These are phyloP conservation scores for Solanum corneliomulleri DNA, from an alignment of 257 asterid species.

Conservation along the genomic window DNA sequence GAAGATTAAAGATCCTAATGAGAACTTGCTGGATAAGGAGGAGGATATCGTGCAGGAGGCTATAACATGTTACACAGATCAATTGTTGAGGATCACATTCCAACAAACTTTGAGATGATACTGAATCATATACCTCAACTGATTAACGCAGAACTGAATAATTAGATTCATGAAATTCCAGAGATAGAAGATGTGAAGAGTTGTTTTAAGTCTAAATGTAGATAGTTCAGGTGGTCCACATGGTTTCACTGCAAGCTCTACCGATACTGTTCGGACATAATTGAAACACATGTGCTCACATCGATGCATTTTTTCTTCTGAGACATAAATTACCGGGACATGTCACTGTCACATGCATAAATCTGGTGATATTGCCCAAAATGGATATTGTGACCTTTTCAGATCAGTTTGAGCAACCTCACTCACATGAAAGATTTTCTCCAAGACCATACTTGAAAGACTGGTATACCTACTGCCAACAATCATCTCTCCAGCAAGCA, in stretches of 20 bases:
- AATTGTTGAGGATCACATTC: background rate
- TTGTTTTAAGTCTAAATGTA: background rate
- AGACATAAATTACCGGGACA: background rate
- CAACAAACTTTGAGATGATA: background rate
- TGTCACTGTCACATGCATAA: background rate
- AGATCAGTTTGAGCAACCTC: background rate
- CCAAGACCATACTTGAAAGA: background rate
- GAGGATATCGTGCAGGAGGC: background rate
- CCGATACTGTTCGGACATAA: background rate
- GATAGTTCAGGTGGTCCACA: background rate
- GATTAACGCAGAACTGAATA: background rate
- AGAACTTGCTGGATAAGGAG: background rate
- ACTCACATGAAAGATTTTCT: background rate
- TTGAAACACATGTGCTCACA: background rate
- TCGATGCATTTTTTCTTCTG: background rate
- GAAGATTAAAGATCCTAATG: background rate
- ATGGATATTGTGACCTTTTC: background rate
- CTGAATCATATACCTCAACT: background rate
- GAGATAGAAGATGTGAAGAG: background rate
- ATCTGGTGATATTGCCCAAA: background rate
- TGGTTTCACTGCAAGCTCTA: background rate
- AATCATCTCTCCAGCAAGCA: background rate
- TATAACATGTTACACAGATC: background rate
- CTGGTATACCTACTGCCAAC: background rate
- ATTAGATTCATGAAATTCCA: background rate